A percentile compares a stretch with the other conserved stretches of the same genome.
These are phyloP conservation scores for Urtica urens DNA, from an alignment of 306 rosid species.

Conservation along the genomic window DNA sequence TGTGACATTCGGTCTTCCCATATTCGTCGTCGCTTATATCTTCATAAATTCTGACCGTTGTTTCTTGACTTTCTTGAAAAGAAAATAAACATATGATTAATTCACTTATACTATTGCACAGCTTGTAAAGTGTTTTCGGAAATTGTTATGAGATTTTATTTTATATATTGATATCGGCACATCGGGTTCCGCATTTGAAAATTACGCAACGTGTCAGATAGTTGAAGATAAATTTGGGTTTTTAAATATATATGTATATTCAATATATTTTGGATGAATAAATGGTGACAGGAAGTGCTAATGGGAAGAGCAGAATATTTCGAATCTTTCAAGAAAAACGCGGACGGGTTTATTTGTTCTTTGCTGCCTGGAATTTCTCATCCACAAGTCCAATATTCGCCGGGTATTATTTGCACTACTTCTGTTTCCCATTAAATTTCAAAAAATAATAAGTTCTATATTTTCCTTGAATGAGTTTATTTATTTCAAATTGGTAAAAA, in stretches of 20 bases:
- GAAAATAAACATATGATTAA: too few species aligned
- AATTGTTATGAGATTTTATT: too few species aligned
- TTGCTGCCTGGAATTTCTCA: conserved; percentile 76
- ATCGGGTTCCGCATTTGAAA: conserved; percentile 20
- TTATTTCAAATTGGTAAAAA: background rate
- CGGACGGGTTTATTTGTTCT: conserved; percentile 83
- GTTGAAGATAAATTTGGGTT: background rate
- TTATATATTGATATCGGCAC: too few species aligned
- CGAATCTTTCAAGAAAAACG: too few species aligned
- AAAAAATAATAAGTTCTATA: too few species aligned
- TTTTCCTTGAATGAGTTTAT: background rate
- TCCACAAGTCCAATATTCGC: conserved; percentile 95
- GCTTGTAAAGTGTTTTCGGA: too few species aligned
- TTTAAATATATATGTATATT: background rate
- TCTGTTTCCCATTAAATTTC: background rate
- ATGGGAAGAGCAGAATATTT: conserved; percentile 87
- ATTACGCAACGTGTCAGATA: background rate
- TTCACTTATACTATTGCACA: too few species aligned
- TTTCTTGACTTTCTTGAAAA: too few species aligned
- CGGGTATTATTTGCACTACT: conserved; percentile 36
- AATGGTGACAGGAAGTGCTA: conserved; percentile 58
- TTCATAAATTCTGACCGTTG: too few species aligned
- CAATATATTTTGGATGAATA: background rate
- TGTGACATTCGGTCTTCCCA: conserved; percentile 19
- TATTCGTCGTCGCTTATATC: conserved; percentile 21